Conservation (phyloP, 371 early-diverging fungal species). For the Basidiobolus meristosporus region DNA sequence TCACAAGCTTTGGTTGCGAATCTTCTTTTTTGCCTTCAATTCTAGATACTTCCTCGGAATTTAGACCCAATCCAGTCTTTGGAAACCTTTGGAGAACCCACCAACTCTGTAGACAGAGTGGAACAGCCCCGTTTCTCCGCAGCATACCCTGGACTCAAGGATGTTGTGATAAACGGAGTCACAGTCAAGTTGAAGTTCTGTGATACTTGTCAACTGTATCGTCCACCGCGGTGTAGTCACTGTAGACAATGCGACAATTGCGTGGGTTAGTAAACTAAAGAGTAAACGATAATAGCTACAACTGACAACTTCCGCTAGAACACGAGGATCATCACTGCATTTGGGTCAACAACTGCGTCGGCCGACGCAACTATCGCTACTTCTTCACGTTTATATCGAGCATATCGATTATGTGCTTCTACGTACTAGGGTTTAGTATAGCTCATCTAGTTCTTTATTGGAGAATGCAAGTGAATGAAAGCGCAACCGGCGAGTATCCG, state of each 20-base stretch:
- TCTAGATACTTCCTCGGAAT: constrained; percentile 48
- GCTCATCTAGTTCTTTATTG: constrained; percentile 25
- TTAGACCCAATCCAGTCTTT: constrained; percentile 24
- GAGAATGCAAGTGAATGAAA: constrained; percentile 8
- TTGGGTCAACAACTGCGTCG: constrained; percentile 88
- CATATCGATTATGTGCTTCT: constrained; percentile 25
- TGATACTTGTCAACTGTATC: constrained; percentile 68
- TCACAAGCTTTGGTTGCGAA: neutral
- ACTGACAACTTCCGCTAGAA: constrained; percentile 12
- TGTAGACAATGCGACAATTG: constrained; percentile 81
- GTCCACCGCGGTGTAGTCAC: constrained; percentile 77
- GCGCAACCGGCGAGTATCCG: constrained; percentile 1
- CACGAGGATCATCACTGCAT: constrained; percentile 84
- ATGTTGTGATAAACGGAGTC: constrained; percentile 38
- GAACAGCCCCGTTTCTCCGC: constrained; percentile 14
- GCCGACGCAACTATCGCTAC: constrained; percentile 71
- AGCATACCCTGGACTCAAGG: constrained; percentile 21
- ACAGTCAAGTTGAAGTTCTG: constrained; percentile 66
- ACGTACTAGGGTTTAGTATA: constrained; percentile 27
- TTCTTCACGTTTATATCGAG: constrained; percentile 57
- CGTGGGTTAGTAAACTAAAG: constrained; percentile 28
- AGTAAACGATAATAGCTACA: constrained; percentile 1
- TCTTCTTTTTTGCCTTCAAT: neutral
- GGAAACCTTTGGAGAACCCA: constrained; percentile 7
- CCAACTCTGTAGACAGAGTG: constrained; percentile 8